phyloP scores from a whole-genome alignment of 2,329 filamentous ascomycete genomes.

The Zymoseptoria passerinii region DNA sequence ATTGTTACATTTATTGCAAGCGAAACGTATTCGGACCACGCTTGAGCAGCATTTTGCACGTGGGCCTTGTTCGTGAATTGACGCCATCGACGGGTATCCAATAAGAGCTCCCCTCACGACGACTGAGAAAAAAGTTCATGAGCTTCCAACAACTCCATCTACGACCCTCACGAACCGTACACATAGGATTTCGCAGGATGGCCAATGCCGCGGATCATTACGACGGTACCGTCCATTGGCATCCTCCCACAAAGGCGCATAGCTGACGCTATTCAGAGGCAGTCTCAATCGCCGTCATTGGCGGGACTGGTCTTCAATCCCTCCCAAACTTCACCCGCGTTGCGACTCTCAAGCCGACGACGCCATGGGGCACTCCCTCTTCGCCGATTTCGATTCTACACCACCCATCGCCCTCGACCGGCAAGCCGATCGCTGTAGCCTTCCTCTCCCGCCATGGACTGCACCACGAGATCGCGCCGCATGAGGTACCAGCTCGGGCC shows the following conservation, averaged over 20 bases:
- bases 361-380: constrained; percentile 80
- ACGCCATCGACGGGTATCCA: not conserved
- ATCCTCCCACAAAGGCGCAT: not conserved
- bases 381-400: constrained; percentile 78
- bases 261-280: constrained; percentile 31
- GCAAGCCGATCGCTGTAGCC: constrained; percentile 58
- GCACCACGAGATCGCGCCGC: constrained; percentile 82
- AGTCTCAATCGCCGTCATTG: constrained; percentile 45
- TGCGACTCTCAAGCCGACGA: constrained; percentile 65
- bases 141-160: not conserved
- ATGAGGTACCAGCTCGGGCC: constrained; percentile 88
- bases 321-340: constrained; percentile 81
- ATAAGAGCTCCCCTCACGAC: not conserved
- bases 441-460: constrained; percentile 90
- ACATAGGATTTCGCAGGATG: constrained; percentile 31
- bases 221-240: constrained; percentile 16
- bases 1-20: not conserved
- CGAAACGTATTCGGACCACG: not conserved
- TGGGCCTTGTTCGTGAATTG: not conserved
- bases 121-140: not conserved
- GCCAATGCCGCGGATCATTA: constrained; percentile 28
- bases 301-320: constrained; percentile 79
- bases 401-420: constrained; percentile 64
- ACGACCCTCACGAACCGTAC: constrained; percentile 12
- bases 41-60: not conserved